Base-by-base conservation (phyloP, 2,329 filamentous ascomycete species). In the Emericellopsis atlantica region DNA sequence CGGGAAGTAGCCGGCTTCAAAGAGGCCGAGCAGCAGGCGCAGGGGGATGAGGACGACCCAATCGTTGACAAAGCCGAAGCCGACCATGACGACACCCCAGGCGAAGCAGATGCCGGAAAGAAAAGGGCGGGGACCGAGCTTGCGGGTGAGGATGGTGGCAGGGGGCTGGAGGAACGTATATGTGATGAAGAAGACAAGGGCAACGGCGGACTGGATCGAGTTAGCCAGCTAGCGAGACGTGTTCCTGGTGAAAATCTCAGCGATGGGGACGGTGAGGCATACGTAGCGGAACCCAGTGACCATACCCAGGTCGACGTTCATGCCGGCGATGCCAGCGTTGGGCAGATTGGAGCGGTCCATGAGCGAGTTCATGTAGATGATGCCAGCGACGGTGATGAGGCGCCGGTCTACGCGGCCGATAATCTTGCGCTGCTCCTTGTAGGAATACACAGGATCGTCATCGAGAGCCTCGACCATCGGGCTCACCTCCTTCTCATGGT, bases 351-450 rank as follows among this genome's bases (percentile, higher is more conserved):
- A 66, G 21, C 66, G 58, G 51, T 76, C 72, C 15, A 76, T 60
- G 46, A 72, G 76, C 48, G 67, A 67, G 9, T 75, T 59, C 2
- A 76, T 54, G 48, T 74, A 76, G 3, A 76, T 56, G 49, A 62
- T 10, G 45, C 78, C 60, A 81, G 83, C 32, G 77, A 56, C 58
- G 5, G 65, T 65, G 8, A 51, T 40, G 6, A 51, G 37, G 6
- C 49, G 41, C 9, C 15, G 18, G 18, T 41, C 40, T 6, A 49
- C 41, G 43, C 51, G 50, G 40, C 35, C 49, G 34, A 50, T 44
- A 21, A 48, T 38, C n/a, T 42, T 48, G 42, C 49, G 51, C 11
- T 51, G 40, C 43, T 48, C 49, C 31, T 55, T 48, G 12, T 48
- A 43, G 0, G 54, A 43, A 12, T 50, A 59, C 26, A 29, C 26